These are phyloP conservation scores for Schizochytrium sp. DNA, from an alignment of 108 stramenopile genomes.

Conservation along the genomic window DNA sequence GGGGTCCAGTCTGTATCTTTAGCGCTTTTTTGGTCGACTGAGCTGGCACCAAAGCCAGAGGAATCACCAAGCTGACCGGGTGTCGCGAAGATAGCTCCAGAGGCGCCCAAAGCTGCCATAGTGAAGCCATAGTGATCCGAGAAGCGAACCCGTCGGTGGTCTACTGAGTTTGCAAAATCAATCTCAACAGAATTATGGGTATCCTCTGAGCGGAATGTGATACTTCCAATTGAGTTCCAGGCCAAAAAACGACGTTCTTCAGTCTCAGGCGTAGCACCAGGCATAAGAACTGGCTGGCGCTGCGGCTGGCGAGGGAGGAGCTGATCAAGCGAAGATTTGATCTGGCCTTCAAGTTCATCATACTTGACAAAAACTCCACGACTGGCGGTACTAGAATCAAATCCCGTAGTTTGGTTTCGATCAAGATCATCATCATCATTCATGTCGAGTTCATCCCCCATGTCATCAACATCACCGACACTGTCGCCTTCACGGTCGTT, in stretches of 20 bases:
- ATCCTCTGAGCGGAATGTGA: conserved; percentile 33
- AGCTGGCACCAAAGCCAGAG: neutral
- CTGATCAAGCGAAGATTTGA: conserved; percentile 9
- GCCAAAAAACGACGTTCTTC: conserved; percentile 46
- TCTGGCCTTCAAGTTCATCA: neutral
- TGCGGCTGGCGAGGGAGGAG: neutral
- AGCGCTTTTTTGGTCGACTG: neutral
- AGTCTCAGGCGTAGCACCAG: neutral
- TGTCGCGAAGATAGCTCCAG: conserved; percentile 45
- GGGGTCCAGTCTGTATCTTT: conserved; percentile 50
- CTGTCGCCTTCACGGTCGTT: neutral
- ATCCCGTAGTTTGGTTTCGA: too few species aligned
- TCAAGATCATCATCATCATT: conserved; percentile 19
- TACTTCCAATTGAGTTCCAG: conserved; percentile 24
- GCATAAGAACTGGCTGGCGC: conserved; percentile 6
- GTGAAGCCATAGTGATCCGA: conserved; percentile 38
- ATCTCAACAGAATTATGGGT: conserved; percentile 48
- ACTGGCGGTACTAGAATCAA: neutral
- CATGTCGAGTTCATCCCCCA: conserved; percentile 46
- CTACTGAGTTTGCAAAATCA: conserved; percentile 53
- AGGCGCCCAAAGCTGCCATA: neutral
- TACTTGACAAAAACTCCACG: neutral
- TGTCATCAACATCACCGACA: conserved; percentile 16
- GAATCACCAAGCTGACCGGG: neutral
- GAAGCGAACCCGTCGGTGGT: conserved; percentile 50